Evolutionary conservation across 208 protist genomes (phyloP).

Genomic region (Trypanosoma conorhini): DNA sequence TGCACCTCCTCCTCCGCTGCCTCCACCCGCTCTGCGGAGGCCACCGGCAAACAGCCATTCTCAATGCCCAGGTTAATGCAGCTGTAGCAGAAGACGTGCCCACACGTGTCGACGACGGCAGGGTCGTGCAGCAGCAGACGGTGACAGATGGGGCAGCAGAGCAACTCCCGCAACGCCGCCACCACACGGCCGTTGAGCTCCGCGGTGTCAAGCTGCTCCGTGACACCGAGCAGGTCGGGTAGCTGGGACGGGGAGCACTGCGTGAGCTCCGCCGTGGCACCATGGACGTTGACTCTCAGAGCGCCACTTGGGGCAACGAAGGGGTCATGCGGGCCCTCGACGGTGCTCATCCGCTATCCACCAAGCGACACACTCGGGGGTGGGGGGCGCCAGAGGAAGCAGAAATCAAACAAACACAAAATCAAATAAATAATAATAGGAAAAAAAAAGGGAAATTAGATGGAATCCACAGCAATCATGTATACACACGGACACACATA

Average conservation of each 20-base stretch:
- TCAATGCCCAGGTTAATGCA: slow-evolving; percentile 75
- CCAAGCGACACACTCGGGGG: slow-evolving; percentile 1
- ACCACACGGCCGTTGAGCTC: slow-evolving; percentile 38
- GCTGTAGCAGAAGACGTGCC: slow-evolving; percentile 72
- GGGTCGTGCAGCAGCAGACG: slow-evolving; percentile 39
- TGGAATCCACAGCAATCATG: not conserved
- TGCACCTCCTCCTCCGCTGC: not conserved
- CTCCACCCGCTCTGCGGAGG: slow-evolving; percentile 7
- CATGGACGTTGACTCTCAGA: not conserved
- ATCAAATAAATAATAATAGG: slow-evolving; percentile 2
- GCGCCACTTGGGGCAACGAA: slow-evolving; percentile 16
- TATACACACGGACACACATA: not conserved
- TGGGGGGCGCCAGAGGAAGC: not conserved
- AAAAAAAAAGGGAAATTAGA: slow-evolving; percentile 4
- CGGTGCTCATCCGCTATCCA: not conserved
- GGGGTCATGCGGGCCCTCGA: not conserved
- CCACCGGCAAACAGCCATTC: slow-evolving; percentile 41
- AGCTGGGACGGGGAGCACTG: slow-evolving; percentile 19
- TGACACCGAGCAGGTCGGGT: not conserved
- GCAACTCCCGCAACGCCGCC: slow-evolving; percentile 3
- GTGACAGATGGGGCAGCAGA: slow-evolving; percentile 55
- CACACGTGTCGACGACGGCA: slow-evolving; percentile 61
- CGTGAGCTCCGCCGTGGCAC: not conserved
- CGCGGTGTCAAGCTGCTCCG: not conserved
- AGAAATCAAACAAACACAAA: slow-evolving; percentile 2